phyloP scores from a whole-genome alignment of 148 eudicot genomes.

The Heliosperma pusillum region DNA sequence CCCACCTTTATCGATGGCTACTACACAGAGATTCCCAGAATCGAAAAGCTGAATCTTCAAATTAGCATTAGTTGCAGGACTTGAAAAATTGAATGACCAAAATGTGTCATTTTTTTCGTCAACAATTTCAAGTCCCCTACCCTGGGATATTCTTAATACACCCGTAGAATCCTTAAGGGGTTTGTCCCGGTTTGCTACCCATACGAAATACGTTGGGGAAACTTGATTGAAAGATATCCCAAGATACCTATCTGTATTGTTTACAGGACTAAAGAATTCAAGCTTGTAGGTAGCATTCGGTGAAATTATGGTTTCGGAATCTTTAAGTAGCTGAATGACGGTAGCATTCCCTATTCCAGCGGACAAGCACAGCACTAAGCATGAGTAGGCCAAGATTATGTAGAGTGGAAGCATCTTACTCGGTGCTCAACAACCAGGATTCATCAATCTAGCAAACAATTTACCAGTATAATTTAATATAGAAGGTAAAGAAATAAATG shows the following conservation, averaged over 20 bases:
- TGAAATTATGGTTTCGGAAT: constrained; percentile 25
- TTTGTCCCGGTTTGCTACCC: constrained; percentile 32
- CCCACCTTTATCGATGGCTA: not conserved
- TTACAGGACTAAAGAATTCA: constrained; percentile 29
- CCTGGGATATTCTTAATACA: constrained; percentile 14
- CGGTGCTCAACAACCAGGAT: not conserved
- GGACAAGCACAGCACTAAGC: not conserved
- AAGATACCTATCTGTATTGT: constrained; percentile 25
- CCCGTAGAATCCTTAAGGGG: constrained; percentile 32
- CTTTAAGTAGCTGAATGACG: constrained; percentile 9
- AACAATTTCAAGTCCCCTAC: constrained; percentile 22
- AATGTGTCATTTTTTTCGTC: constrained; percentile 15
- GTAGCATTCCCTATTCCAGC: not conserved
- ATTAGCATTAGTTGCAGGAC: not conserved
- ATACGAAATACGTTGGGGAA: constrained; percentile 5
- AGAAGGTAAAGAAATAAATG: no score
- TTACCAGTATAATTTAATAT: no score
- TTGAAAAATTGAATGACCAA: constrained; percentile 28
- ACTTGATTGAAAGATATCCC: constrained; percentile 27
- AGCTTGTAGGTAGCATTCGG: constrained; percentile 8
- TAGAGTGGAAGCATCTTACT: not conserved
- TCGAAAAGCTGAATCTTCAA: constrained; percentile 14
- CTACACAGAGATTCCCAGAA: constrained; percentile 7
- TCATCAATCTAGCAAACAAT: not conserved
- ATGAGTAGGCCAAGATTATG: not conserved